Evolutionary conservation across 139 green algal species (phyloP), one percentile per base, ranked within the genome.

Genomic region (Volvox africanus): DNA sequence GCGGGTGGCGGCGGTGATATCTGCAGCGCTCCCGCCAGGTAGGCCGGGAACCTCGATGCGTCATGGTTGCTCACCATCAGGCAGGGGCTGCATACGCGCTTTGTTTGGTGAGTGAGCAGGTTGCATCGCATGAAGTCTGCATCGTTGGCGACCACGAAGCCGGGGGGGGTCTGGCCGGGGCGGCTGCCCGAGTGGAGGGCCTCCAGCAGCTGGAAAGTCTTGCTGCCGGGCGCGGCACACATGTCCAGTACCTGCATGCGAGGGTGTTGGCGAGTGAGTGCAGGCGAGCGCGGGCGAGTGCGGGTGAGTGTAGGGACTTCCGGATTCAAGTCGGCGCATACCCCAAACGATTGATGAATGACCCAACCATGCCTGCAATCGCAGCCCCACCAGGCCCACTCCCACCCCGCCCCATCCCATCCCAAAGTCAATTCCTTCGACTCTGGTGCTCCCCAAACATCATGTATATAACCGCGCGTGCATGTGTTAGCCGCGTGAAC

Each of bases 161-260:
- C 98, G 35, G 92, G 76, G 21, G 94, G 94, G 1, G 61, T 88
- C 61, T 75, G 37, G 44, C 87, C 87, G 87, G 87, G 76, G 1
- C 2, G 18, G 81, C 82, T 90, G 73, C 93, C 93, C 2, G 85
- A 80, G 85, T 99, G 98, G 55, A 99, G 94, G 93, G 96, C 95
- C 95, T 99, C 98, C 86, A 99, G 93, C 78, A 99, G 93, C 95
- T 99, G 98, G 80, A 97, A 97, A 26, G 98, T 99, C 94, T 99
- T 99, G 82, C 96, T 99, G 17, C 98, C 98, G 11, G 98, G 98
- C 14, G 98, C 97, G 13, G 98, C 98, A 91, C 98, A 99, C 95
- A 99, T 99, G 95, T 99, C 98, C 68, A 99, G 96, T 67, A 99
- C 97, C 92, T 97, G 61, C 28, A 28, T 32, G 61, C 22, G 71